Base-by-base conservation (phyloP, 2,329 filamentous ascomycete species). In the Trichophyton verrucosum region DNA sequence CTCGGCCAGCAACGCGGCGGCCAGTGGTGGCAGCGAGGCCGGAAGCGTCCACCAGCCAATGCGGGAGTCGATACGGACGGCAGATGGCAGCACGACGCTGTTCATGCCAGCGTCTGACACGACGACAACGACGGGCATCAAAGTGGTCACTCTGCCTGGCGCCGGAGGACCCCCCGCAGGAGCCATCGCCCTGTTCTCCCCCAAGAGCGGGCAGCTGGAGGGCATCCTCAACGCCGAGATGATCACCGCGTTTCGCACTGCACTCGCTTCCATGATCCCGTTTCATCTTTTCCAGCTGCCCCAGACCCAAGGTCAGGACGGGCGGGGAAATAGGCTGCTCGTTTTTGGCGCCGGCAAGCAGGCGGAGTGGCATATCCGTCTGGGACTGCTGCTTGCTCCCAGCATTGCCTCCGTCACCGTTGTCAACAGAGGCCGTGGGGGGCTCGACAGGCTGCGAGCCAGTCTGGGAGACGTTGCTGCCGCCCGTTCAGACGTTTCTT, bases 161-260 rank as follows among this genome's bases (percentile, higher is more conserved):
- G 66, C 66, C 3, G 68, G 68, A 2, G 63, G 67, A 1, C 69
- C 71, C 44, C 81, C 86, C 13, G 84, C 81, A 2, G 87, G 87
- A 17, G 83, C 86, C 6, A 78, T 92, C 58, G 88, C 86, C 30
- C 76, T 92, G 57, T 87, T 88, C 74, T 77, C 78, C 0, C 79
- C 82, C 1, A 13, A 44, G 13, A 75, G 80, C 22, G 88, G 88
- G 47, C 73, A 77, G 9, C 81, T 87, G 0, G 73, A 82, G 3
- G 89, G 86, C 3, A 79, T 92, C 61, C 75, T 94, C 42, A 86
- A 89, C 67, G 87, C 88, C 15, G 81, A 82, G 62, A 85, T 88
- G 53, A 75, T 92, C 36, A 94, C 89, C 0, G 88, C 87, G 2
- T 94, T 92, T 73, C 84, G 89, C 63, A 94, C 89, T 0, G 87